phyloP scores from a whole-genome alignment of 768 basidiomycete genomes.

The Hericium alpestre region DNA sequence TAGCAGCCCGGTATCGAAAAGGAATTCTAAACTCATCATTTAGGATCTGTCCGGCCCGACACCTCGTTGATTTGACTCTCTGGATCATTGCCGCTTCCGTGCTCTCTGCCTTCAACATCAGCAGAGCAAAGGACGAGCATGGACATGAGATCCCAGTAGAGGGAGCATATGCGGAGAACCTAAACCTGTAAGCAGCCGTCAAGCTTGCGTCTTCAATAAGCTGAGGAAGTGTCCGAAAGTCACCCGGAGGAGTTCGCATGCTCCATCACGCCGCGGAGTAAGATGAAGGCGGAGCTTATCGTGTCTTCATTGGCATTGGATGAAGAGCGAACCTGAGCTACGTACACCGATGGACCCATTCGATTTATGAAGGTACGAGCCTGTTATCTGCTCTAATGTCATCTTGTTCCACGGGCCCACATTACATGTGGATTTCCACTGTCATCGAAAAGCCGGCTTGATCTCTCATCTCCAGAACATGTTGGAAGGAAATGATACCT shows the following conservation, averaged over 20 bases:
- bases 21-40: neutral
- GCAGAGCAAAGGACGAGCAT: slow-evolving; percentile 8
- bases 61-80: slow-evolving; percentile 10
- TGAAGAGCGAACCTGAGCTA: no score
- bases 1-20: neutral
- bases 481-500: no score
- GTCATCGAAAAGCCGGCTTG: no score
- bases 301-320: no score
- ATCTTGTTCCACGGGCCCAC: no score
- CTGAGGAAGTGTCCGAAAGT: neutral
- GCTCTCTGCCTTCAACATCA: slow-evolving; percentile 4
- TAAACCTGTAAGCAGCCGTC: neutral
- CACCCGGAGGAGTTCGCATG: slow-evolving; percentile 5
- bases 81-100: slow-evolving; percentile 9
- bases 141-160: slow-evolving; percentile 6
- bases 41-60: neutral
- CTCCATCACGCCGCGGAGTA: slow-evolving; percentile 4
- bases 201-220: neutral
- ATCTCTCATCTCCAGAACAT: no score
- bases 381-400: no score
- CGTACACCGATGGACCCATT: neutral
- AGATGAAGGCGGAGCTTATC: slow-evolving; percentile 4
- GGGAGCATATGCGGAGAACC: no score
- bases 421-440: no score
- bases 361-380: no score